Evolutionary conservation across 2,329 filamentous ascomycete species (phyloP).

Genomic region (Akanthomyces uredinophilus): DNA sequence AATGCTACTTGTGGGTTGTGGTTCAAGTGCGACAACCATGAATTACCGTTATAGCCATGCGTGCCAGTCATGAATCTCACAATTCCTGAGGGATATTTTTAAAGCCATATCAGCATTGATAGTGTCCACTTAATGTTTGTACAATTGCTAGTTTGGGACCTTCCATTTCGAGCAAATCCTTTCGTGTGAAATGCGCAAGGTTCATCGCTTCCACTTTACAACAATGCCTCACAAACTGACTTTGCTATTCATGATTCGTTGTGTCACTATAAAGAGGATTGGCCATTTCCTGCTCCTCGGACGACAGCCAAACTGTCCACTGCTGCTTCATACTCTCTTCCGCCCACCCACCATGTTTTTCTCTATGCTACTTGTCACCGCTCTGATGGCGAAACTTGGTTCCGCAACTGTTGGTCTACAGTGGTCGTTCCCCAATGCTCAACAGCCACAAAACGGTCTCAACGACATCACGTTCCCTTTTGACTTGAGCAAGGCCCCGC

Average conservation of each 20-base stretch:
- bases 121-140: neutral
- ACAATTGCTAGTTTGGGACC: neutral
- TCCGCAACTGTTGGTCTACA: neutral
- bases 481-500: conserved; percentile 19
- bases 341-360: neutral
- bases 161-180: neutral
- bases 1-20: too few species aligned
- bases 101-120: neutral
- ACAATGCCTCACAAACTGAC: neutral
- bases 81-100: neutral
- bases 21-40: too few species aligned
- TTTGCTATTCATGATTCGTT: neutral
- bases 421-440: neutral
- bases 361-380: neutral
- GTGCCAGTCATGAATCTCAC: neutral
- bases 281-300: neutral
- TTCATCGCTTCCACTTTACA: neutral
- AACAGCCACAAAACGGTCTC: neutral
- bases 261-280: neutral
- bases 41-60: neutral
- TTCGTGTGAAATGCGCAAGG: neutral
- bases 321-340: neutral
- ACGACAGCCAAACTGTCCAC: neutral
- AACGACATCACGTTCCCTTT: conserved; percentile 20
- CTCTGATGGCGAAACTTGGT: neutral